Evolutionary conservation across 2,329 filamentous ascomycete species (phyloP).

Genomic region (Cryphonectria nitschkei): DNA sequence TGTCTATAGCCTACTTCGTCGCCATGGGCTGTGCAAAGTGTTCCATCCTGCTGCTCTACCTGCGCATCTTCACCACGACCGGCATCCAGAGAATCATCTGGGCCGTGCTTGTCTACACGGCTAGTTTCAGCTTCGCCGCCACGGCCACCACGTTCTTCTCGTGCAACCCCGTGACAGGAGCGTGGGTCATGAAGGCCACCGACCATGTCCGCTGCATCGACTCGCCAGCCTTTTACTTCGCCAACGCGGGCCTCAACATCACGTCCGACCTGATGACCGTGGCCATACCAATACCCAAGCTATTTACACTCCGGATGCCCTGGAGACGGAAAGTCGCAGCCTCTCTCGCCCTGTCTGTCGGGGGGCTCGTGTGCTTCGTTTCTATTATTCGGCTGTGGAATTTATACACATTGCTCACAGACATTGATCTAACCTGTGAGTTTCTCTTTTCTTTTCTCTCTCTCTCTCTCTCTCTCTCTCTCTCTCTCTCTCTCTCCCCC

Average conservation of each 20-base stretch:
- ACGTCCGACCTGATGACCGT: constrained; percentile 9
- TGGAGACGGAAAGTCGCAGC: not conserved
- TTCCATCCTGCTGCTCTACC: not conserved
- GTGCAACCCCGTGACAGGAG: not conserved
- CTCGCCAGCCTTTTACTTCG: constrained; percentile 4
- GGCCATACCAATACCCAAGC: constrained; percentile 5
- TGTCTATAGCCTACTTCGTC: not conserved
- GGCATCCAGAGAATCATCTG: constrained; percentile 1
- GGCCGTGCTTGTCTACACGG: not conserved
- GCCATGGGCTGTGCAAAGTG: constrained; percentile 5
- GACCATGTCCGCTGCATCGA: not conserved
- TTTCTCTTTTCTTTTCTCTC: too few species aligned
- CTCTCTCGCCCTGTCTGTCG: not conserved
- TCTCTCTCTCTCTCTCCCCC: too few species aligned
- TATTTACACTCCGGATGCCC: not conserved
- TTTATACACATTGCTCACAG: not conserved
- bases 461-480: too few species aligned
- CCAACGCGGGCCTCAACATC: not conserved
- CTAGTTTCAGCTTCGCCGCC: not conserved
- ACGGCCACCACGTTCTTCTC: not conserved
- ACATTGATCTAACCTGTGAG: not conserved
- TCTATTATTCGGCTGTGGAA: not conserved
- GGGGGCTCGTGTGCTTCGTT: not conserved
- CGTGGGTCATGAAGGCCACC: not conserved
- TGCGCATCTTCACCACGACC: not conserved